Evolutionary conservation across 2,329 filamentous ascomycete species (phyloP), one percentile per base, ranked within the genome.

Genomic region (Botrytis tulipae): DNA sequence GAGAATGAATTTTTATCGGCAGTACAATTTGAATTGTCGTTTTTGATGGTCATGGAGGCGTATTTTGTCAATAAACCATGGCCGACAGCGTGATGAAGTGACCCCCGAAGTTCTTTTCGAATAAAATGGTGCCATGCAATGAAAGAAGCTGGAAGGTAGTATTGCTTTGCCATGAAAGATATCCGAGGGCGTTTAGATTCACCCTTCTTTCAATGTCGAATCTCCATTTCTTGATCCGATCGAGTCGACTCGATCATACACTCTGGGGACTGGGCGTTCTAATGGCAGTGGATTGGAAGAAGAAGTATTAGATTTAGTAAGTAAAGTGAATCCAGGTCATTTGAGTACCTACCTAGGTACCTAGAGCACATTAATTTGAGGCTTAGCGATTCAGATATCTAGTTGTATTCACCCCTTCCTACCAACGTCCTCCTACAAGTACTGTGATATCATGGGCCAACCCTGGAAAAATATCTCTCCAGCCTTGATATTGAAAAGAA

Each of bases 241-340:
- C 14, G 3, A 63, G 16, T 32, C 29, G 3, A 63, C 25, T 32
- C 29, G 9, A 20, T 32, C 40, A 46, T 63, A 44, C 40, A 22
- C 16, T 29, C 18, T 22, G 4, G 10, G n/a, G 0, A 4, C 2
- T 12, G 8, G 12, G n/a, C 25, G 1, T 32, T 46, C n/a, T 4
- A 32, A 44, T 32, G 29, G 12, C 2, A 10, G 40, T 32, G 29
- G 20, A 22, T 65, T 22, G 7, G 6, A 65, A 35, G 4, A 46
- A 25, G 42, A 48, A 46, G 42, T 22, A 32, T 48, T 32, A 32
- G 20, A 35, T 3, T 1, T 48, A 48, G 63, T 2, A 48, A 3
- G 16, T 3, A 66, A 18, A n/a, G 63, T 66, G 42, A 66, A 48
- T 37, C 1, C 42, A 18, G 8, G 22, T n/a, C 44, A 48, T 35